phyloP scores from a whole-genome alignment of 371 early-diverging fungal species.

The Syncephalis fuscata region DNA sequence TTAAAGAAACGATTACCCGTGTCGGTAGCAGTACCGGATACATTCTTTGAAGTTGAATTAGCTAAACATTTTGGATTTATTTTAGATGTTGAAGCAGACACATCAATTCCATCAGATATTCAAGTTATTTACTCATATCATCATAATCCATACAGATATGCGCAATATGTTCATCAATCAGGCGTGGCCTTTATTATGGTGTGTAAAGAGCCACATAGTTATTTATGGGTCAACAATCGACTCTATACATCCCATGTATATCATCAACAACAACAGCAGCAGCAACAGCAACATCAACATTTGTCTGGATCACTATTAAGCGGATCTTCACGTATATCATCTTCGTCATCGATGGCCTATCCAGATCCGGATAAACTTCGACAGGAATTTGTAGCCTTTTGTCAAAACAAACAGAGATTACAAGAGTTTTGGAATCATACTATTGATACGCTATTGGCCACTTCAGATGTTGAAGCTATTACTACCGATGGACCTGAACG shows the following conservation, averaged over 20 bases:
- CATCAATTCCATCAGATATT: constrained; percentile 29
- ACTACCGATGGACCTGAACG: no score
- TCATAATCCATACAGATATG: constrained; percentile 46
- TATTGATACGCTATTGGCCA: constrained; percentile 11
- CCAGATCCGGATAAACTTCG: constrained; percentile 34
- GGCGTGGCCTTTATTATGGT: constrained; percentile 90
- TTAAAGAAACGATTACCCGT: constrained; percentile 14
- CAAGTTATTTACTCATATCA: constrained; percentile 50
- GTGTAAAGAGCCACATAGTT: constrained; percentile 47
- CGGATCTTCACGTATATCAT: no score
- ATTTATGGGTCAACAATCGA: constrained; percentile 82
- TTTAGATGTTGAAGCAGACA: constrained; percentile 86
- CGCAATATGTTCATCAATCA: constrained; percentile 82
- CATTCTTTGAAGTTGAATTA: constrained; percentile 68
- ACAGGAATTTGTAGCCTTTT: constrained; percentile 32
- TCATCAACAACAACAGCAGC: constrained; percentile 2
- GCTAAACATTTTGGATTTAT: constrained; percentile 71
- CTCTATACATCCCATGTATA: constrained; percentile 16
- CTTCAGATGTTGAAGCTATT: not conserved
- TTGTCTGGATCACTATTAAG: constrained; percentile 1
- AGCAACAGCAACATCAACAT: constrained; percentile 8
- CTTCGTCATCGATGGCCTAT: not conserved
- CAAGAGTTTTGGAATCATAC: constrained; percentile 42
- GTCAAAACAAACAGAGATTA: constrained; percentile 23
- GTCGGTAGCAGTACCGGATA: constrained; percentile 1